Base-by-base conservation (phyloP, 1,284 basidiomycete species). In the Cutaneotrichosporon cavernicola region DNA sequence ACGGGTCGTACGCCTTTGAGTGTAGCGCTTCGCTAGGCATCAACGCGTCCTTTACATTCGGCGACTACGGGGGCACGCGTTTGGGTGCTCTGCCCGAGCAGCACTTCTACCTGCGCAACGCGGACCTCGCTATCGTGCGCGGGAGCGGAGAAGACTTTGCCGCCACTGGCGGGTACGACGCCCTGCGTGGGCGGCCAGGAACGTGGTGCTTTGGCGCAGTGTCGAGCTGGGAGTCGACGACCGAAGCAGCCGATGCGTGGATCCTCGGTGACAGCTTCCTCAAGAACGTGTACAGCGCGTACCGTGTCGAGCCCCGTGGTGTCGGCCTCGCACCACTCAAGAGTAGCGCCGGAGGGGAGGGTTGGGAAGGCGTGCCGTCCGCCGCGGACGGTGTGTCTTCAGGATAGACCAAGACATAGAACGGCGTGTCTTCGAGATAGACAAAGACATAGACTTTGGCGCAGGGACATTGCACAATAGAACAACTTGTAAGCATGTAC, bases 221-320 rank as follows among this genome's bases (percentile, higher is more conserved):
- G 10, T 31, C 26, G 50, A 30, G 22, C 16, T 52, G 50, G 50
- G 50, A 16, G 26, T 30, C 50, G 26, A 32, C 30, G 30, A 43
- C 38, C 36, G 40, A 57, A 22, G 40, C 36, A 13, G 34, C n/a
- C 30, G 62, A 58, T 31, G 62, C 56, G 5, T 97, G 92, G 90
- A 95, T 97, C 70, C 82, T 97, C 51, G 95, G 95, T 21, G 94
- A 95, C 74, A 90, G 91, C 0, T 98, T 99, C 85, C 85, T 98
- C 58, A 92, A 91, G 77, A 83, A 83, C 65, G 82, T 83, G 46
- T 84, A 84, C 73, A 78, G 79, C 16, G 74, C 78, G 9, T 82
- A 79, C 73, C 74, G 81, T 53, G 82, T 80, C 69, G 77, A 79
- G 62, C 82, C 83, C 0, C 65, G 82, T 0, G 75, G 78, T 0